Percentiles rank a stretch among this genome's conserved stretches.
These are phyloP conservation scores for Ogataea minuta DNA, from an alignment of 805 yeast species.

Conservation along the genomic window DNA sequence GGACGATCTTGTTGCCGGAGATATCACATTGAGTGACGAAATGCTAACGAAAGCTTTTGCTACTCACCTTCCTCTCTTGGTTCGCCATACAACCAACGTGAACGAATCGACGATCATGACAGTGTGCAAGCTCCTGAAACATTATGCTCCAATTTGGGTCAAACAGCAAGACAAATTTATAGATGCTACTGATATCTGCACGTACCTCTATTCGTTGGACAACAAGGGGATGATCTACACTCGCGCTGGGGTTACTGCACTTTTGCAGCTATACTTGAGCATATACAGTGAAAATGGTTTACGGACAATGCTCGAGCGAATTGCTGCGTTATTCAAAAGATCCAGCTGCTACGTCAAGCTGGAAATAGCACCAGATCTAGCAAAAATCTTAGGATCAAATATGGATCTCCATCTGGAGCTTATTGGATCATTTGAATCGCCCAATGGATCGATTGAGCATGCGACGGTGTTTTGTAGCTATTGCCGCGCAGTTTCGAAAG, in stretches of 20 bases:
- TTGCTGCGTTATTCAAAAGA: conserved; percentile 12
- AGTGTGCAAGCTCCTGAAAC: conserved; percentile 32
- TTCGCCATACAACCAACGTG: conserved; percentile 32
- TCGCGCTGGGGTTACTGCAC: conserved; percentile 31
- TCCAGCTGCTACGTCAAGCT: conserved; percentile 26
- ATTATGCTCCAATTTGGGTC: conserved; percentile 33
- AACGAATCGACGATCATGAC: conserved; percentile 39
- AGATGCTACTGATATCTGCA: conserved; percentile 40
- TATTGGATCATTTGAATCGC: conserved; percentile 31
- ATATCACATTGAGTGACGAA: not conserved
- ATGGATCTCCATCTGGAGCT: conserved; percentile 33
- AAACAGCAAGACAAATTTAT: conserved; percentile 1
- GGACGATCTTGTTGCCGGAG: too few relatives aligned
- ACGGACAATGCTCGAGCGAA: not conserved
- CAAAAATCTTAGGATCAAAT: conserved; percentile 11
- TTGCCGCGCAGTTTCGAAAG: conserved; percentile 32
- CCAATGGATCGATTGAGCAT: conserved; percentile 39
- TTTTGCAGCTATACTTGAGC: conserved; percentile 34
- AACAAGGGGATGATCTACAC: conserved; percentile 42
- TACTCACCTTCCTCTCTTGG: conserved; percentile 12
- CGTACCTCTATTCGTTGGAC: conserved; percentile 43
- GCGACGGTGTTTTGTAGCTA: conserved; percentile 40
- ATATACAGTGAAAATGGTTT: conserved; percentile 25
- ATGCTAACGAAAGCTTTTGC: not conserved
- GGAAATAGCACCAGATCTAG: conserved; percentile 20